Base-by-base conservation (phyloP, 805 yeast genomes). In the Blastobotrys chiropterorum region DNA sequence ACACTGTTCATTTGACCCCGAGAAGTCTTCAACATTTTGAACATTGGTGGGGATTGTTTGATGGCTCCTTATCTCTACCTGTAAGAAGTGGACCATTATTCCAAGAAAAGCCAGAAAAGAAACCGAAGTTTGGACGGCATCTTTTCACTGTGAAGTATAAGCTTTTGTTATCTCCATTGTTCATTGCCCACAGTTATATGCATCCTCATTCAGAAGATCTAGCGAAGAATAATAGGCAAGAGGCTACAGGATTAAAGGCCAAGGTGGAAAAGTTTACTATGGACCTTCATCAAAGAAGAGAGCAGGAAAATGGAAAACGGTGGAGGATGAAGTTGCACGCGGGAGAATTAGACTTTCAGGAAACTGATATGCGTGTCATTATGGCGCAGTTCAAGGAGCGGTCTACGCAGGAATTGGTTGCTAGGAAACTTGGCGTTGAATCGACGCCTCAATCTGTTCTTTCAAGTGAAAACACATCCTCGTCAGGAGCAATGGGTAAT, bases 11-110 rank as follows among this genome's bases (percentile, higher is more conserved):
- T 63, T 68, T 92, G 49, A 76, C 90, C 2, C 96, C 97, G 1
- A 72, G 72, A 3, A 77, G 83, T 0, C 74, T 92, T 58, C 64
- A 70, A 5, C 85, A 82, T 54, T 90, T 94, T 69, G 82, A 81
- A 61, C 63, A 67, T 3, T 94, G 98, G 98, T 90, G 97, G 96
- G 68, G 70, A 34, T 76, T 86, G 57, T 92, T 92, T 67, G 78
- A 84, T n/a, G 84, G 92, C 21, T 82, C 84, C 51, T 74, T 85
- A 58, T 81, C 89, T 49, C 72, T 90, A 17, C 96, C 98, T 0
- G 78, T 89, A 14, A 77, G 95, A 48, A 75, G 79, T 45, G 97
- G 98, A 0, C 66, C 69, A 1, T 63, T 94, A 20, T 92, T 88
- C 71, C 68, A 59, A 47, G 49, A 53, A 4, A 39, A 22, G 20